phyloP scores from a whole-genome alignment of 2,329 filamentous ascomycete genomes.

The Celoporthe dispersa region DNA sequence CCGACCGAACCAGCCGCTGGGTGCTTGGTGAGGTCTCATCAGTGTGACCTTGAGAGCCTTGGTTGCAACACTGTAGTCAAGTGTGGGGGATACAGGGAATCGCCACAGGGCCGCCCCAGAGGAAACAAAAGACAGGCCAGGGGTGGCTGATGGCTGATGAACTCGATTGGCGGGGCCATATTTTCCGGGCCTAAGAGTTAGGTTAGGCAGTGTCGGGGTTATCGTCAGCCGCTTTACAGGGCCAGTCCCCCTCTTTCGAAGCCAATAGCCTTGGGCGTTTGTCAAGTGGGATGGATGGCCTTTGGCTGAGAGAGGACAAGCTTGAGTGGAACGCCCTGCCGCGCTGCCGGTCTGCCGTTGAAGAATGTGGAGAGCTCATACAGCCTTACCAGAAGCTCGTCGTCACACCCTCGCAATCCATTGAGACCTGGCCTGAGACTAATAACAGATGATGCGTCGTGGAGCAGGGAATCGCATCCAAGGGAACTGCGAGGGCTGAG shows the following conservation, averaged over 20 bases:
- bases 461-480: not conserved
- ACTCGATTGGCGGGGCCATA: constrained; percentile 1
- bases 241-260: not conserved
- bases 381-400: not conserved
- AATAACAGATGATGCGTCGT: too few species aligned
- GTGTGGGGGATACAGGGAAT: constrained; percentile 4
- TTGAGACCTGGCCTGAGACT: not conserved
- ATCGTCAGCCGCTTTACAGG: not conserved
- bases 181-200: constrained; percentile 1
- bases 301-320: not conserved
- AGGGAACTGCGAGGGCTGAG: not conserved
- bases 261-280: not conserved
- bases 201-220: not conserved
- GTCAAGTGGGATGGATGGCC: not conserved
- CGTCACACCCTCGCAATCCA: not conserved
- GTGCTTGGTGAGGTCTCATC: not conserved
- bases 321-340: not conserved
- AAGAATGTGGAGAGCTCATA: not conserved
- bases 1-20: not conserved
- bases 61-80: not conserved
- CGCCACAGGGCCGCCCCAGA: not conserved
- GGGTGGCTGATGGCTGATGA: not conserved
- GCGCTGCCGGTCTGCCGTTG: not conserved
- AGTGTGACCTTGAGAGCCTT: not conserved
- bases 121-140: not conserved